These are phyloP conservation scores for Excoecaria cochinchinensis DNA, from an alignment of 345 rosid genomes.

Conservation along the genomic window DNA sequence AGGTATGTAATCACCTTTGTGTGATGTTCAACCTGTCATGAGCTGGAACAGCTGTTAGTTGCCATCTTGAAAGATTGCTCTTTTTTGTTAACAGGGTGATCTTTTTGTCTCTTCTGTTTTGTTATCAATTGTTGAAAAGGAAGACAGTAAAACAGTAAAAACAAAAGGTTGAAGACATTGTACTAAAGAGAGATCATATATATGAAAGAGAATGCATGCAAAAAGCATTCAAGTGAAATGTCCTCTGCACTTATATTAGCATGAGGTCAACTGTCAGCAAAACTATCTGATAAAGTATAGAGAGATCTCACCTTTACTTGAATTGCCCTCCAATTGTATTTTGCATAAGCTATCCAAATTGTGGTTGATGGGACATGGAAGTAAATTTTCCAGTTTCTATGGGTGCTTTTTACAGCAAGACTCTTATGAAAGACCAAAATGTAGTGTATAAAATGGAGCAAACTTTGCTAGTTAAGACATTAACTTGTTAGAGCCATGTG, in stretches of 20 bases:
- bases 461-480: background rate
- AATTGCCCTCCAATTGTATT: background rate
- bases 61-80: background rate
- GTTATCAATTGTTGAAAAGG: background rate
- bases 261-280: too few species aligned
- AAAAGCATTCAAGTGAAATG: background rate
- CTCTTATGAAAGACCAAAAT: background rate
- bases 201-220: background rate
- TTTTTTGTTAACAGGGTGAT: background rate
- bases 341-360: background rate
- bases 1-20: slow-evolving; percentile 43
- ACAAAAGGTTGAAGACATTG: background rate
- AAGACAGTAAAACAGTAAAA: background rate
- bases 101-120: background rate
- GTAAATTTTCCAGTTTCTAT: background rate
- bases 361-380: background rate
- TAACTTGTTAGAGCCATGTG: background rate
- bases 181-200: background rate
- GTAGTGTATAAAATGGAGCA: background rate
- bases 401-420: background rate
- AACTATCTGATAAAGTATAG: background rate
- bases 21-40: slow-evolving; percentile 7
- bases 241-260: background rate
- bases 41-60: background rate
- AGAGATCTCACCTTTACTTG: background rate